Evolutionary conservation across 805 yeast species (phyloP).

Genomic region (Saturnispora dispora): DNA sequence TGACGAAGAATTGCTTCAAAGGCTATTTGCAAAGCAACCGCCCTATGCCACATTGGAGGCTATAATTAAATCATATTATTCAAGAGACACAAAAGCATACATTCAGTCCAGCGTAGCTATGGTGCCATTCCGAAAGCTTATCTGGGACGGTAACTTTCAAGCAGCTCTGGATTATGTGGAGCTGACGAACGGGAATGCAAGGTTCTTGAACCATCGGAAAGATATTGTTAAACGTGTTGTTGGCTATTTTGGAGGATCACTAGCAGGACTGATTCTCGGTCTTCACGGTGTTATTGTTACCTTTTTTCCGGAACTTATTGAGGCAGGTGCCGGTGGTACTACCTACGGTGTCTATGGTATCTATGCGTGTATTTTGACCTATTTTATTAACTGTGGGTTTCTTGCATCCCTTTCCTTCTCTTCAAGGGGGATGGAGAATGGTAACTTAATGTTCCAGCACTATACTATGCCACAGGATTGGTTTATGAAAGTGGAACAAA

Average conservation of each 20-base stretch:
- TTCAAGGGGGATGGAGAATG: conserved; percentile 38
- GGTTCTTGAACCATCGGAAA: conserved; percentile 34
- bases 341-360: conserved; percentile 30
- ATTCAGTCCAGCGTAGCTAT: conserved; percentile 37
- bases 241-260: conserved; percentile 34
- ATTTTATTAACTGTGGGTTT: conserved; percentile 38
- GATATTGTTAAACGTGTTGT: conserved; percentile 24
- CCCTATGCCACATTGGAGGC: conserved; percentile 17
- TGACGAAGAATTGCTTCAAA: conserved; percentile 15
- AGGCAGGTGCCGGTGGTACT: conserved; percentile 27
- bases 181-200: conserved; percentile 47
- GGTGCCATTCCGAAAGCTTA: conserved; percentile 54
- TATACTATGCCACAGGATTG: conserved; percentile 59
- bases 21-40: conserved; percentile 21
- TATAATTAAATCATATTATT: conserved; percentile 21
- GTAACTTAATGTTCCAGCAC: conserved; percentile 51
- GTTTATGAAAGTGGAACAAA: conserved; percentile 58
- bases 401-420: conserved; percentile 37
- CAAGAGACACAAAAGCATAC: conserved; percentile 12
- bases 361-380: conserved; percentile 40
- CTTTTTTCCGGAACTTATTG: conserved; percentile 26
- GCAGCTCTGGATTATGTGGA: conserved; percentile 52
- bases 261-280: conserved; percentile 32
- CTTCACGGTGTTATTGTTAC: conserved; percentile 39
- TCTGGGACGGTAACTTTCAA: conserved; percentile 49